These are phyloP conservation scores for Brassica nigra DNA, from an alignment of 345 rosid genomes.

Conservation along the genomic window DNA sequence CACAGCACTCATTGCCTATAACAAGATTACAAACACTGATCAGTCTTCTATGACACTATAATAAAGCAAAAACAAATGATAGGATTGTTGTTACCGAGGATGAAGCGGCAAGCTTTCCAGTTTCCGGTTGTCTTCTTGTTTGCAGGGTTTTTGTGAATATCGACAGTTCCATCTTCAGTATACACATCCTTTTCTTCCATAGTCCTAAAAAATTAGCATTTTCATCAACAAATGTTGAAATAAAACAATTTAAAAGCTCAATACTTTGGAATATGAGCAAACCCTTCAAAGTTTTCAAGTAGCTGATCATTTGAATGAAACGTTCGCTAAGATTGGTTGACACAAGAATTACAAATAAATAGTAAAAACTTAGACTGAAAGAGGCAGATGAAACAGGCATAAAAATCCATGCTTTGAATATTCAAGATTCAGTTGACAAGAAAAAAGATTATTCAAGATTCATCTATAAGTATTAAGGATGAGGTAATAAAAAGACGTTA, in stretches of 20 bases:
- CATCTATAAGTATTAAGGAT: background rate
- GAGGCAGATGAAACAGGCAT: background rate
- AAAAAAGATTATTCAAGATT: slow-evolving; percentile 4
- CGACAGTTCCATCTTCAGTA: slow-evolving; percentile 77
- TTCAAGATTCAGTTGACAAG: background rate
- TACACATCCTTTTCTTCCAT: slow-evolving; percentile 69
- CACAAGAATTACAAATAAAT: background rate
- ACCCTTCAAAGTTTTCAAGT: background rate
- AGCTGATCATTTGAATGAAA: background rate
- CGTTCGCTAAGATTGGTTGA: background rate
- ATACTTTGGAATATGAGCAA: background rate
- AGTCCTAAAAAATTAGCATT: background rate
- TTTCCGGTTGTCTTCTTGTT: slow-evolving; percentile 71
- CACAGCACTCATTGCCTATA: slow-evolving; percentile 87
- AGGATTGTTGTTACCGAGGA: slow-evolving; percentile 41
- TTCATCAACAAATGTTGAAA: background rate
- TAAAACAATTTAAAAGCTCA: background rate
- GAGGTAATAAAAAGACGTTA: background rate
- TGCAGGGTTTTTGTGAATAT: slow-evolving; percentile 75
- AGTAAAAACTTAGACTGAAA: background rate
- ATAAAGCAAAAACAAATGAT: background rate
- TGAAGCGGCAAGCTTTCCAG: slow-evolving; percentile 92
- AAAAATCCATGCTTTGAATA: background rate
- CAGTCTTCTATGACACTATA: background rate
- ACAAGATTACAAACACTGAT: background rate